phyloP scores from a whole-genome alignment of 345 rosid species.

The Camelina neglecta region DNA sequence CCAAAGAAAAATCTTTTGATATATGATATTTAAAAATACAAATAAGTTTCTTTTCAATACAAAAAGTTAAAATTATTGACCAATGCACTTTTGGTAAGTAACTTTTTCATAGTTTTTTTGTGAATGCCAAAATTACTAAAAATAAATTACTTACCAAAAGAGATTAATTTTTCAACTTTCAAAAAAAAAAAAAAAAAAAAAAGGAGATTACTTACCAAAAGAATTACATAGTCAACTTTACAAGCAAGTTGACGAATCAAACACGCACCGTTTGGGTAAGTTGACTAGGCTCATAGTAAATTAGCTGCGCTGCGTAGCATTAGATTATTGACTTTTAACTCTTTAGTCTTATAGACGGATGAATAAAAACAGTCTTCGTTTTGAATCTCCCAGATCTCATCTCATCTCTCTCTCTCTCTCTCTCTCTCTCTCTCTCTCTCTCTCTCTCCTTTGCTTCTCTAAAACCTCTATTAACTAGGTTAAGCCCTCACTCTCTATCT shows the following conservation, averaged over 20 bases:
- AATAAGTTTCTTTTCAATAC: too few relatives aligned
- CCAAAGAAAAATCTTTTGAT: too few relatives aligned
- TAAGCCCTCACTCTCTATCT: neutral
- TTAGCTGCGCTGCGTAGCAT: constrained; percentile 11
- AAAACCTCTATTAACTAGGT: constrained; percentile 25
- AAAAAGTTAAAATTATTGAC: too few relatives aligned
- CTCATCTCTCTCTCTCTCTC: neutral
- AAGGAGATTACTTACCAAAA: too few relatives aligned
- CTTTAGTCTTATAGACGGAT: constrained; percentile 16
- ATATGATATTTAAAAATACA: too few relatives aligned
- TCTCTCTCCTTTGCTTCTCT: constrained; percentile 14
- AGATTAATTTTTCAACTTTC: too few relatives aligned
- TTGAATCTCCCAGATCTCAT: constrained; percentile 40
- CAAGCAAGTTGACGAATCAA: neutral
- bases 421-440: neutral
- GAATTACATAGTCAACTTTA: too few relatives aligned
- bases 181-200: too few relatives aligned
- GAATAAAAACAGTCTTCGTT: constrained; percentile 27
- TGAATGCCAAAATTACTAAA: too few relatives aligned
- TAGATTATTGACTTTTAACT: neutral
- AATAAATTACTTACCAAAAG: too few relatives aligned
- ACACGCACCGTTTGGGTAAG: neutral
- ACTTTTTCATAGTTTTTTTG: too few relatives aligned
- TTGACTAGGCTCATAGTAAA: constrained; percentile 19
- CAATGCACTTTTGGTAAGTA: too few relatives aligned